Evolutionary conservation across 176 grass and related monocot species (phyloP), one percentile per base, ranked within the genome.

Genomic region (Guadua angustifolia): DNA sequence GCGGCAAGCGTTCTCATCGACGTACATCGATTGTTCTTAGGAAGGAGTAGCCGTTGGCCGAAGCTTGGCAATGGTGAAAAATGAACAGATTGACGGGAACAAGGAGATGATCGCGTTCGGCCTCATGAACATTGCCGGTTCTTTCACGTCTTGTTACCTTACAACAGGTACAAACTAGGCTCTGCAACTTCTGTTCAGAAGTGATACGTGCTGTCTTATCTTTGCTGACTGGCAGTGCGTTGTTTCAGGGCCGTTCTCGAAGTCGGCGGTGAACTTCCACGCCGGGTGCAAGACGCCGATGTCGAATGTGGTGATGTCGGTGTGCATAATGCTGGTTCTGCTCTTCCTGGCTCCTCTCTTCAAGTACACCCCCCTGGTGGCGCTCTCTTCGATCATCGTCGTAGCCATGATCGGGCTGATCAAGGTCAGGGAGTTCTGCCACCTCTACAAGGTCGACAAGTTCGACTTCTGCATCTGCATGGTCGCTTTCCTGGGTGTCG

Each of bases 91-190:
- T 57, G 96, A 99, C 65, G 96, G 96, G 4, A 99, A 99, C 71
- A 99, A 99, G 82, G 96, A 99, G 89, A 99, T 99, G 96, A 89
- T 99, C 58, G 93, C 96, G 38, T 99, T 87, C 46, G 96, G 96
- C 71, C 83, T 94, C 64, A 99, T 99, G 96, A 99, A 99, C 83
- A 92, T 99, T 39, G 83, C 83, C 18, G 96, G 96, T 46, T 99
- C 96, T 83, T 99, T 89, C 79, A 95, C 94, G 39, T 99, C 96
- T 21, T 99, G 96, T 80, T 99, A 99, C 81, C 91, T 99, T 56
- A 99, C 96, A 2, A 97, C 92, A 84, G 92, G 95, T 94, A 59
- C 9, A 18, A 29, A 32, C 19, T 18, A 2, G 68, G 29, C 33
- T 46, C 56, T 62, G 29, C 75, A 65, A 11, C n/a, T 13, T 57